Conservation (phyloP, 345 rosid genomes). For the Dovyalis caffra region DNA sequence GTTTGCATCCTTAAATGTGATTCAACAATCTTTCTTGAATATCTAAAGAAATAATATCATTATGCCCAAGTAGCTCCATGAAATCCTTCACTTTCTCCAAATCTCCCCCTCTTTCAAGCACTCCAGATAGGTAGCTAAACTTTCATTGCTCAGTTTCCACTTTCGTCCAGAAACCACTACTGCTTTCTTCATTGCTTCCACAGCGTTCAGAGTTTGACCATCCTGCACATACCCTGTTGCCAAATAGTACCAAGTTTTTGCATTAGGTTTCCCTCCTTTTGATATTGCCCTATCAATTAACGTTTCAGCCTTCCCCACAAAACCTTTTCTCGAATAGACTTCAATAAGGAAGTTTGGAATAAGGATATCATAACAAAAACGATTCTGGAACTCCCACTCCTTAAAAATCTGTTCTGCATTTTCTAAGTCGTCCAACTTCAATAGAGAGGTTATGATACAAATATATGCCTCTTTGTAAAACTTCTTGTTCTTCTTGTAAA, state of each 20-base stretch:
- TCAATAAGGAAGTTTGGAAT: conserved; percentile 30
- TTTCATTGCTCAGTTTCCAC: conserved; percentile 19
- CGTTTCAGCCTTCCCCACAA: conserved; percentile 30
- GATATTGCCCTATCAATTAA: conserved; percentile 11
- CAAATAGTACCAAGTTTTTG: conserved; percentile 28
- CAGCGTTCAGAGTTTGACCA: conserved; percentile 24
- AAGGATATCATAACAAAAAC: conserved; percentile 8
- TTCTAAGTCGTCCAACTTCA: conserved; percentile 49
- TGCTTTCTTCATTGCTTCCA: conserved; percentile 36
- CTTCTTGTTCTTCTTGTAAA: conserved; percentile 18
- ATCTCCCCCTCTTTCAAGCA: conserved; percentile 25
- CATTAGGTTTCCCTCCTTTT: conserved; percentile 29
- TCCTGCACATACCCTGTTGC: conserved; percentile 24
- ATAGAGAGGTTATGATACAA: conserved; percentile 18
- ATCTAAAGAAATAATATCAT: conserved; percentile 19
- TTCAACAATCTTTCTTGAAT: conserved; percentile 24
- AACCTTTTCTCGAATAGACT: conserved; percentile 36
- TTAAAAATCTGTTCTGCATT: conserved; percentile 37
- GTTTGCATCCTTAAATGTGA: not conserved
- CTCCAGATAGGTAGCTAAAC: conserved; percentile 26
- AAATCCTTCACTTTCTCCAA: conserved; percentile 24
- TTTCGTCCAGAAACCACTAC: conserved; percentile 2
- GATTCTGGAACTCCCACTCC: conserved; percentile 37
- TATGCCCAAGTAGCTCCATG: conserved; percentile 16
- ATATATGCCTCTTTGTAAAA: conserved; percentile 28